A percentile compares a stretch with the other conserved stretches of the same genome.
These are phyloP conservation scores for Periconia sp. DNA, from an alignment of 2,329 filamentous ascomycete genomes.

Conservation along the genomic window DNA sequence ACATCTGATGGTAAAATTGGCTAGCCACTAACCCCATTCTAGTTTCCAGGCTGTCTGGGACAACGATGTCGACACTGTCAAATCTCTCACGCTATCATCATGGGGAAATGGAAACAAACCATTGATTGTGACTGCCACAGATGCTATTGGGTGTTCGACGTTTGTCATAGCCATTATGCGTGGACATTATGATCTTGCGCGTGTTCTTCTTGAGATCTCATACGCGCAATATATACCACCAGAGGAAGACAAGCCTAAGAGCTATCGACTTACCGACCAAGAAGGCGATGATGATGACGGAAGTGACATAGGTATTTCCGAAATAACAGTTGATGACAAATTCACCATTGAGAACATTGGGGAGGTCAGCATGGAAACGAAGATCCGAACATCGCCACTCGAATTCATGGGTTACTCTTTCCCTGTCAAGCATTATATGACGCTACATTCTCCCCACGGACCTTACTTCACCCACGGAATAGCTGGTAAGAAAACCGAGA, in stretches of 20 bases:
- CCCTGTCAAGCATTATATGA: conserved; percentile 1
- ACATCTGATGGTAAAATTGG: background rate
- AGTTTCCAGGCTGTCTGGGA: conserved; percentile 73
- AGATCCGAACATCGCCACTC: conserved; percentile 62
- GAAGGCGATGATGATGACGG: conserved; percentile 25
- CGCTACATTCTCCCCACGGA: background rate
- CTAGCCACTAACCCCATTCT: conserved; percentile 15
- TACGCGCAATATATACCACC: conserved; percentile 66
- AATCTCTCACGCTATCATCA: conserved; percentile 60
- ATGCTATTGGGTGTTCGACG: conserved; percentile 56
- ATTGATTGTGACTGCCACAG: conserved; percentile 63
- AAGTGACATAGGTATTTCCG: conserved; percentile 35
- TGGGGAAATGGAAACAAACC: conserved; percentile 59
- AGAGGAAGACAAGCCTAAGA: conserved; percentile 52
- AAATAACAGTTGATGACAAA: conserved; percentile 63
- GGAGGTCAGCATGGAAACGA: conserved; percentile 67
- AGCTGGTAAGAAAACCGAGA: background rate
- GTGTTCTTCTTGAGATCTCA: conserved; percentile 68
- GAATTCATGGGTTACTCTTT: conserved; percentile 49
- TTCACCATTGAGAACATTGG: conserved; percentile 79
- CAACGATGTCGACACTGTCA: conserved; percentile 68
- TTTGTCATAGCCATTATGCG: conserved; percentile 70
- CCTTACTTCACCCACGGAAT: background rate
- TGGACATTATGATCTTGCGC: conserved; percentile 66
- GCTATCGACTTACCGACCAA: conserved; percentile 47